Conservation (phyloP, 306 rosid genomes). For the Casuarina equisetifolia region DNA sequence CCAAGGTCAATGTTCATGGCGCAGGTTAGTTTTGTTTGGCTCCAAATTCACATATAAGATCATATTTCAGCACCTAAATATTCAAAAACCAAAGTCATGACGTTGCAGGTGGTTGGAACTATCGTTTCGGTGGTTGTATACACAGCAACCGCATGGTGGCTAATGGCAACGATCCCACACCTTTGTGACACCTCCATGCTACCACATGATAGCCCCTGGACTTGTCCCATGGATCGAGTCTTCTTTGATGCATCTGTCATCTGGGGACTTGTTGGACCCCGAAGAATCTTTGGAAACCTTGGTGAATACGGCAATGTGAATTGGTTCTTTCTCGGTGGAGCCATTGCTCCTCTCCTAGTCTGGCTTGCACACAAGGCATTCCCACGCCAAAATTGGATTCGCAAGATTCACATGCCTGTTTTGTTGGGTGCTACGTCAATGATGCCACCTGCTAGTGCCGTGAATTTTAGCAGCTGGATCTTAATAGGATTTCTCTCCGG, state of each 20-base stretch:
- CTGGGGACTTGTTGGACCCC: conserved; percentile 90
- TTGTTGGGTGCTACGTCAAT: conserved; percentile 61
- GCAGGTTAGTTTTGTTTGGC: conserved; percentile 49
- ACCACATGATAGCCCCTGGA: conserved; percentile 69
- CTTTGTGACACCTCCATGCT: conserved; percentile 58
- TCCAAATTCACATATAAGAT: not conserved
- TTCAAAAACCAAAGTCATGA: conserved; percentile 6
- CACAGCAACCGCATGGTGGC: conserved; percentile 75
- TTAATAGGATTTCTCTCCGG: conserved; percentile 55
- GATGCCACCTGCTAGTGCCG: conserved; percentile 80
- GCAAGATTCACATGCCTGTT: conserved; percentile 62
- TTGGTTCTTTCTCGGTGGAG: conserved; percentile 75
- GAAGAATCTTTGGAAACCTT: conserved; percentile 76
- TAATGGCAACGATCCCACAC: conserved; percentile 63
- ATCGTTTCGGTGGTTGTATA: conserved; percentile 54
- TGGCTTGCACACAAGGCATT: conserved; percentile 70
- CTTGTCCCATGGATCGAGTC: conserved; percentile 72
- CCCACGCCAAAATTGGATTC: conserved; percentile 58
- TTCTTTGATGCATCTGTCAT: conserved; percentile 82
- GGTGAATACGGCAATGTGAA: conserved; percentile 67
- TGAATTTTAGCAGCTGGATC: conserved; percentile 78
- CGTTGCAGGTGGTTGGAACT: conserved; percentile 67
- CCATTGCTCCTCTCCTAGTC: conserved; percentile 64
- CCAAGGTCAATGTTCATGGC: conserved; percentile 91
- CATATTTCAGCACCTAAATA: not conserved